Evolutionary conservation across 306 rosid genomes (phyloP), one percentile per base, ranked within the genome.

Genomic region (Nissolia schottii): DNA sequence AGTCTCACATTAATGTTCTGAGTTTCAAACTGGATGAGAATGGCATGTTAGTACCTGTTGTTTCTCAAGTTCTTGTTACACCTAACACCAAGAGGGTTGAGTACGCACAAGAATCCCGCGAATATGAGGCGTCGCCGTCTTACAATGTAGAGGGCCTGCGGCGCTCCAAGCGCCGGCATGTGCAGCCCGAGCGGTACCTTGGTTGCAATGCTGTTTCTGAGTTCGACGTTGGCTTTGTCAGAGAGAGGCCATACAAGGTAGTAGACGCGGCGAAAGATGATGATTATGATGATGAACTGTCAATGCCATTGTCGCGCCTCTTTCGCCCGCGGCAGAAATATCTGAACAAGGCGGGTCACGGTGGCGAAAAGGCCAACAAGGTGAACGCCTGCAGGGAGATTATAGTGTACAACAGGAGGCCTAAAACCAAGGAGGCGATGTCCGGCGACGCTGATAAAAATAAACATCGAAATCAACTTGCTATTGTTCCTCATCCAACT

Each of bases 161-260:
- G 9, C 98, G 98, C 35, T 93, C 98, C 70, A 89, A 93, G 67
- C 96, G 98, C 23, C 81, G 94, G 28, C 82, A 86, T 66, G 67
- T 91, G 5, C 96, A 89, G 40, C 98, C 98, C 6, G 97, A 89
- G 50, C 94, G 98, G 18, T 93, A 89, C 79, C 73, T 90, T 73
- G 98, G 91, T 22, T 86, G 84, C 58, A 85, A 82, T 60, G 53
- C 45, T 64, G 76, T 71, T 16, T 49, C 85, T n/a, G 83, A 83
- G 80, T 63, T 81, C 20, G 89, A 85, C 65, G 78, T 89, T 82
- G 97, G 96, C 57, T 73, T 41, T 70, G 69, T 84, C 29, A 84
- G 90, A 70, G 78, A 74, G 70, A 70, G 81, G 81, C 86, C 88
- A 12, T 70, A 81, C 68, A 87, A 72, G 80, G 34, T 79, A 35